Percentiles rank a stretch among this genome's conserved stretches.
Evolutionary conservation across 495 filamentous ascomycete genomes (phyloP).

Genomic region (Glonium stellatum): DNA sequence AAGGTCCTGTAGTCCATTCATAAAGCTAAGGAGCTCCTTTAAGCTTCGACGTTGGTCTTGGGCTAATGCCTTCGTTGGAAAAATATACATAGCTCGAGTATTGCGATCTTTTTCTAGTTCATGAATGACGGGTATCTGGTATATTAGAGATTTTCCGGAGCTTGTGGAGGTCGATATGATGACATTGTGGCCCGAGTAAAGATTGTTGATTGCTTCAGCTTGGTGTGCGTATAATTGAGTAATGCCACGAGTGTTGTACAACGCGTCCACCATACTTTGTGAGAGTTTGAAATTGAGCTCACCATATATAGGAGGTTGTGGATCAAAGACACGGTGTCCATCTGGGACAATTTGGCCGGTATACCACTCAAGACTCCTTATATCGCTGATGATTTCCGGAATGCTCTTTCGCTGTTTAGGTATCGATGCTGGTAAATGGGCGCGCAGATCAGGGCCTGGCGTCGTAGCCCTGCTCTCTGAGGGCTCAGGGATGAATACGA

Average conservation of each 20-base stretch:
- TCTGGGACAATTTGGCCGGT: slow-evolving; percentile 88
- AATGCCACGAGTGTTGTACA: slow-evolving; percentile 85
- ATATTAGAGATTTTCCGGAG: slow-evolving; percentile 94
- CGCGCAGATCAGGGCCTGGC: slow-evolving; percentile 37
- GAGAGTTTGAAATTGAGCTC: slow-evolving; percentile 81
- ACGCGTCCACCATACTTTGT: slow-evolving; percentile 84
- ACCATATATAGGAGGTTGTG: slow-evolving; percentile 74
- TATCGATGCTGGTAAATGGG: slow-evolving; percentile 56
- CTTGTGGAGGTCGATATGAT: slow-evolving; percentile 93
- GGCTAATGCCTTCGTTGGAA: slow-evolving; percentile 93
- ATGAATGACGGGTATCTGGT: slow-evolving; percentile 88
- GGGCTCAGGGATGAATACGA: slow-evolving; percentile 44
- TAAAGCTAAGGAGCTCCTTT: slow-evolving; percentile 72
- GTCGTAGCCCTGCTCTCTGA: slow-evolving; percentile 45
- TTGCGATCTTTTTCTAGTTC: slow-evolving; percentile 70
- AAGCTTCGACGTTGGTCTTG: slow-evolving; percentile 91
- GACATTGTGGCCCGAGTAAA: slow-evolving; percentile 77
- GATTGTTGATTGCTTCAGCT: slow-evolving; percentile 85
- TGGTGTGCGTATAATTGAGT: slow-evolving; percentile 89
- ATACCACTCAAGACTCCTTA: slow-evolving; percentile 80
- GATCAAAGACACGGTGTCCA: slow-evolving; percentile 86
- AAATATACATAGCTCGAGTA: slow-evolving; percentile 92
- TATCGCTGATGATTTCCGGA: slow-evolving; percentile 75
- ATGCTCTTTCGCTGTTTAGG: slow-evolving; percentile 78
- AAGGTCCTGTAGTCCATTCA: slow-evolving; percentile 65